phyloP scores from a whole-genome alignment of 371 early-diverging fungal genomes.

The Apophysomyces elegans region DNA sequence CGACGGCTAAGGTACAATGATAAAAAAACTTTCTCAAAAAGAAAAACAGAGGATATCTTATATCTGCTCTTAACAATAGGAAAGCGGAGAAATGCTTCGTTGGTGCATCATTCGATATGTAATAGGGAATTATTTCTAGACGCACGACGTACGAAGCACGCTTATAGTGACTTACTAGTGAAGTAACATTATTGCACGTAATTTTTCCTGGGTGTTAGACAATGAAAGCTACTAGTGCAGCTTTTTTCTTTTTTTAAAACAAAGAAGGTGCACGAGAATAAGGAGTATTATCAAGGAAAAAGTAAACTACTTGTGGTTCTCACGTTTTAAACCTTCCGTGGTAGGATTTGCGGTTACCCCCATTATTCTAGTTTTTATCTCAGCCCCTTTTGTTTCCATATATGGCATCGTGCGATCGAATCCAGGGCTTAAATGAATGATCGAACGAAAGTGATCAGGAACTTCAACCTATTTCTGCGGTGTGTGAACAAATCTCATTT shows the following conservation, averaged over 20 bases:
- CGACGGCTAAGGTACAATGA: neutral
- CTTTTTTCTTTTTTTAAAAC: neutral
- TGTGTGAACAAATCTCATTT: neutral
- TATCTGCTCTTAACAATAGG: neutral
- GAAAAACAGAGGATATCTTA: neutral
- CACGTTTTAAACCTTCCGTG: slow-evolving; percentile 2
- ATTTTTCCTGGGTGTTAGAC: neutral
- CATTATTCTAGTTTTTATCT: neutral
- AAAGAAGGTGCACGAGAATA: slow-evolving; percentile 6
- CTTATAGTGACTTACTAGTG: neutral
- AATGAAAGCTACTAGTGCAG: neutral
- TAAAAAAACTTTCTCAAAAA: neutral
- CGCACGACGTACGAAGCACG: neutral
- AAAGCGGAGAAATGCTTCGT: neutral
- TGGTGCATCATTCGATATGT: neutral
- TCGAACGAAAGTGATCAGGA: slow-evolving; percentile 9
- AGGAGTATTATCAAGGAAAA: slow-evolving; percentile 8
- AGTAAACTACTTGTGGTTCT: neutral
- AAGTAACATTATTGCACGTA: neutral
- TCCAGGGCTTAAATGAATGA: slow-evolving; percentile 7
- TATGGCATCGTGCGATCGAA: slow-evolving; percentile 1
- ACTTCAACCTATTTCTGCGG: neutral
- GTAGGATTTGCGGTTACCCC: slow-evolving; percentile 5
- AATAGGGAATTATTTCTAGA: slow-evolving; percentile 4
- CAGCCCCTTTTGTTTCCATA: neutral